A percentile compares a stretch with the other conserved stretches of the same genome.
These are phyloP conservation scores for Acanthamoeba rhysodes DNA, from an alignment of 208 protist species.

Conservation along the genomic window DNA sequence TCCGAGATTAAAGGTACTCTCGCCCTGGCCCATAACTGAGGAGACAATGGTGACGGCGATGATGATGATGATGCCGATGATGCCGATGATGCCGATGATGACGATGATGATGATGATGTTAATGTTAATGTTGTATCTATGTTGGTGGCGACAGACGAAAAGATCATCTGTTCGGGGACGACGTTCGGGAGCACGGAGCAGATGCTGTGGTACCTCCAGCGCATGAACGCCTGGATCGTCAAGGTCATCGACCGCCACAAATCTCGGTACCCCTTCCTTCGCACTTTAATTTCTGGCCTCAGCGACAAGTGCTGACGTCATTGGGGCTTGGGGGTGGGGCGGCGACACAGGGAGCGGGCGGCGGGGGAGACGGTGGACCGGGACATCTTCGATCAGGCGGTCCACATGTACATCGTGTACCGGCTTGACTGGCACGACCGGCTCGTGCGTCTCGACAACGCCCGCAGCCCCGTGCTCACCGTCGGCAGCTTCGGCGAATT, in stretches of 20 bases:
- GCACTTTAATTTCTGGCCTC: no score
- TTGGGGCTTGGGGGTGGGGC: background rate
- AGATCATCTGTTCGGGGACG: constrained; percentile 8
- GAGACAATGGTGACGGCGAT: background rate
- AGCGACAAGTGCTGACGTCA: no score
- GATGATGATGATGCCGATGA: background rate
- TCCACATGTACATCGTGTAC: constrained; percentile 1
- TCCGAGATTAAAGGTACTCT: background rate
- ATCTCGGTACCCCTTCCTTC: background rate
- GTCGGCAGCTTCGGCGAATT: background rate
- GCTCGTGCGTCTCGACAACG: background rate
- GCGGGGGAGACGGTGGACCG: background rate
- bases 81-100: no score
- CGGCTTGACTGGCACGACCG: background rate
- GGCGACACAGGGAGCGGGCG: background rate
- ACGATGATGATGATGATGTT: no score
- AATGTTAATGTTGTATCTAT: background rate
- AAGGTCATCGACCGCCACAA: background rate
- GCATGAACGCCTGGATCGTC: background rate
- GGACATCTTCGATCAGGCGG: constrained; percentile 21
- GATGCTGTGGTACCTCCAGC: background rate
- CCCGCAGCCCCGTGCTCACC: background rate
- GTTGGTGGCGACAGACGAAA: background rate
- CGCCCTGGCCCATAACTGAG: no score
- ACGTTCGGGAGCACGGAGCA: background rate